Conservation (phyloP, 1,139 yeast genomes). For the Yamadazyma oceani region DNA sequence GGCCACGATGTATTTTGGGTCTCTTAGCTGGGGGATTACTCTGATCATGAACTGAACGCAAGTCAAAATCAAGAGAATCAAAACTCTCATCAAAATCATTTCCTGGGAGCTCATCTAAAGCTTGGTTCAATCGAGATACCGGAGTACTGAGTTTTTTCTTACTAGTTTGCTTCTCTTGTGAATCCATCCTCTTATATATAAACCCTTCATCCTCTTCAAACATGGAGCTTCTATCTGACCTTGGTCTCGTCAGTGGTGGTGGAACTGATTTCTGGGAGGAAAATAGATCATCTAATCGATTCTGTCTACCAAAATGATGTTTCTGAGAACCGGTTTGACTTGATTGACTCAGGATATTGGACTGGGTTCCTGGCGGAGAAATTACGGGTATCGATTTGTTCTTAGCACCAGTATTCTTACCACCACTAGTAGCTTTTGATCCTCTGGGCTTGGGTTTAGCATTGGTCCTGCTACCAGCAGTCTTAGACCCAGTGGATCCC, state of each 20-base stretch:
- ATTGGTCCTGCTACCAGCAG: too few relatives aligned
- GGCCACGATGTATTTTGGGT: slow-evolving; percentile 1
- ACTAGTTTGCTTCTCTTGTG: slow-evolving; percentile 9
- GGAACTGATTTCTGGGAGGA: slow-evolving; percentile 16
- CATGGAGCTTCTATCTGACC: slow-evolving; percentile 4
- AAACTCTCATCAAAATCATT: slow-evolving; percentile 17
- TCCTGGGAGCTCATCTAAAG: slow-evolving; percentile 19
- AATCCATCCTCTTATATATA: slow-evolving; percentile 35
- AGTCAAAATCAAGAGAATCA: slow-evolving; percentile 14
- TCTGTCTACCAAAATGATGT: slow-evolving; percentile 21
- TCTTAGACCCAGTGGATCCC: too few relatives aligned
- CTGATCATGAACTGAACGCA: background rate
- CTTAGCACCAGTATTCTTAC: background rate
- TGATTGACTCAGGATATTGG: background rate
- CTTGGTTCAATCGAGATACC: slow-evolving; percentile 25
- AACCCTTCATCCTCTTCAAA: slow-evolving; percentile 51
- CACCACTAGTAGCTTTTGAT: too few relatives aligned
- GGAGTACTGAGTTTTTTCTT: slow-evolving; percentile 27
- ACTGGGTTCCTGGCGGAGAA: background rate
- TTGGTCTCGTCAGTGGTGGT: slow-evolving; percentile 1
- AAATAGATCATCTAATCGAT: slow-evolving; percentile 27
- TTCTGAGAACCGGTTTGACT: slow-evolving; percentile 1
- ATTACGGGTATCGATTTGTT: background rate
- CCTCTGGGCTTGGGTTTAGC: background rate
- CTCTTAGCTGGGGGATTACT: background rate